Conservation (phyloP, 306 rosid genomes). For the Acacia confusa region DNA sequence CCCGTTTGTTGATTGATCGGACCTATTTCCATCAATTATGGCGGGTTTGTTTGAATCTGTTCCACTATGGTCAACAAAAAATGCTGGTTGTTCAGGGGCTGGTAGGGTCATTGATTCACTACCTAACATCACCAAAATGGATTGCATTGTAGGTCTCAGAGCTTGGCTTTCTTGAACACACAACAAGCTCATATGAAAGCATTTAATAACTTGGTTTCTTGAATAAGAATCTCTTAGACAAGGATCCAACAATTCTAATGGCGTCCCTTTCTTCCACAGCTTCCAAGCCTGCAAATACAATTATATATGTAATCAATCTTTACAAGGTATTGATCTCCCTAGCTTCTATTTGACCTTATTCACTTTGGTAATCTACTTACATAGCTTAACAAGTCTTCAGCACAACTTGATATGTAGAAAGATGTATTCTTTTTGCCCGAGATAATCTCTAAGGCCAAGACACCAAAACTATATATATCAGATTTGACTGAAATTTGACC, state of each 20-base stretch:
- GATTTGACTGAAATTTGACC: neutral
- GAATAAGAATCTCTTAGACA: neutral
- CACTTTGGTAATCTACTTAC: neutral
- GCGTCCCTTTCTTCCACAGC: neutral
- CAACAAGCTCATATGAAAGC: neutral
- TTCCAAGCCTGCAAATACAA: neutral
- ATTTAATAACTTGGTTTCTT: neutral
- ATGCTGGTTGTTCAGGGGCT: neutral
- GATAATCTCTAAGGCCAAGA: neutral
- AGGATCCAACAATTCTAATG: neutral
- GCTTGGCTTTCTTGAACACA: neutral
- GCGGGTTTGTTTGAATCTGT: neutral
- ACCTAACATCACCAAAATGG: neutral
- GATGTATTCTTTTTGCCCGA: neutral
- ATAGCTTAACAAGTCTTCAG: neutral
- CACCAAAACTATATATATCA: neutral
- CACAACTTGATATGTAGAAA: neutral
- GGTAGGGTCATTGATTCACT: neutral
- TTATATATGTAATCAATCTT: too few relatives aligned
- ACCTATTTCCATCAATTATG: neutral
- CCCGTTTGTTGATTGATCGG: neutral
- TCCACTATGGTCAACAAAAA: neutral
- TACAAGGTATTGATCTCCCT: neutral
- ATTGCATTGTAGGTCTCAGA: neutral
- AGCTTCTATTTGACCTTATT: neutral